Evolutionary conservation across 805 yeast species (phyloP), one percentile per base, ranked within the genome.

Genomic region (Metschnikowia noctiluminum): DNA sequence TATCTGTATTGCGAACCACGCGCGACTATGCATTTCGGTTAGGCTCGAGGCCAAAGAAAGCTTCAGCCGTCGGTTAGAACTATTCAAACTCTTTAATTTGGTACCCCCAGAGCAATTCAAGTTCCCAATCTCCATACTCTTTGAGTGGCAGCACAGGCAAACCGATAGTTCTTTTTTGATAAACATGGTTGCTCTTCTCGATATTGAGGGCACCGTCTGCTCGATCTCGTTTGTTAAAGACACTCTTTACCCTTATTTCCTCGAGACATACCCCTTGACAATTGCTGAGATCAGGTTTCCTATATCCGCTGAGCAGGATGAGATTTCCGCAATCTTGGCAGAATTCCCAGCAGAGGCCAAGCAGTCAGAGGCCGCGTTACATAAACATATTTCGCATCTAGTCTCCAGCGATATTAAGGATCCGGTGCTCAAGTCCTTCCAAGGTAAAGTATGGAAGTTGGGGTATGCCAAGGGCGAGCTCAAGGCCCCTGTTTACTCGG

Each of bases 121-220:
- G 13, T 3, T 2, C 13, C 6, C 13, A 31, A 31, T 31, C 6
- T 31, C 34, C 6, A 21, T 21, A 21, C 2, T n/a, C 2, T 21
- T 21, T 2, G 4, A 21, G 21, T 4, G 4, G 21, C 4, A 21
- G 21, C 21, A 21, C 21, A 21, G 21, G 4, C 4, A 21, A 21
- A 21, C 21, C 21, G 21, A 21, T 21, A 21, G 4, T 21, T 21
- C 21, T 3, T 4, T 21, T 21, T 21, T 4, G 21, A 3, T 21
- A 21, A 21, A 3, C 21, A 54, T 54, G 57, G 40, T 51, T 7
- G 43, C 80, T 9, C 63, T 86, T 2, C 72, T 90, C 6, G 96
- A 89, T 56, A 89, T 89, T 34, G 98, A 91, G 62, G 98, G 98
- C 14, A 91, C 97, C 0, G 82, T 91, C 30, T 91, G 97, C 61